phyloP scores from a whole-genome alignment of 352 stramenopile species.

The Pythium diclinum region DNA sequence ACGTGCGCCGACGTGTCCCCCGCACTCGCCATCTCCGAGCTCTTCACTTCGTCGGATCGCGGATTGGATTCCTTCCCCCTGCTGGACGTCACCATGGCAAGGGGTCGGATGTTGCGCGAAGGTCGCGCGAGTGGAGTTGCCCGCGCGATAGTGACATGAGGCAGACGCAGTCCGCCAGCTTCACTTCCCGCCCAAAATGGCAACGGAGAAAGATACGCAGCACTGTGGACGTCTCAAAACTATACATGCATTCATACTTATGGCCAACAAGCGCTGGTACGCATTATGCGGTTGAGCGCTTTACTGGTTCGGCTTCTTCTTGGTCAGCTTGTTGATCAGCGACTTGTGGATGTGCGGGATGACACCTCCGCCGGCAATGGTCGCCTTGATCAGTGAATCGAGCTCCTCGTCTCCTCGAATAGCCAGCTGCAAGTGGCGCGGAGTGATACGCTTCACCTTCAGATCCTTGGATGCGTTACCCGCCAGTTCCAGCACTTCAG shows the following conservation, averaged over 20 bases:
- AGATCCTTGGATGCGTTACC: conserved; percentile 97
- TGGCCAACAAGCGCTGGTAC: conserved; percentile 1
- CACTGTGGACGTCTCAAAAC: neutral
- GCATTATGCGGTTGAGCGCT: neutral
- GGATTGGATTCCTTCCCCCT: conserved; percentile 6
- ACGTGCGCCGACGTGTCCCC: conserved; percentile 36
- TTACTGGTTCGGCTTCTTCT: conserved; percentile 83
- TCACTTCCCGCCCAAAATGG: conserved; percentile 10
- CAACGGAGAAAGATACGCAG: neutral
- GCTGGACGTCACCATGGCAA: neutral
- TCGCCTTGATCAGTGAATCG: conserved; percentile 99
- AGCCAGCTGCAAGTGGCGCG: conserved; percentile 98
- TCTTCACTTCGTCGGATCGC: conserved; percentile 26
- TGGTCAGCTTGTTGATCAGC: conserved; percentile 98
- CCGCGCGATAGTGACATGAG: conserved; percentile 16
- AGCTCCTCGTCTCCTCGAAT: conserved; percentile 99
- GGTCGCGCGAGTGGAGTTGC: conserved; percentile 15
- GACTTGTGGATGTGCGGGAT: conserved; percentile 99
- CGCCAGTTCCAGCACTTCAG: conserved; percentile 99
- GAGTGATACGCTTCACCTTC: conserved; percentile 98
- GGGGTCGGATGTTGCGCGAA: conserved; percentile 22
- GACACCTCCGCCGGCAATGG: conserved; percentile 99
- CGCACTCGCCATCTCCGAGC: conserved; percentile 23
- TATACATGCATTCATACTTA: conserved; percentile 21
- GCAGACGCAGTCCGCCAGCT: neutral